A percentile compares a stretch with the other conserved stretches of the same genome.
These are phyloP conservation scores for Colletotrichum lini DNA, from an alignment of 2,329 filamentous ascomycete genomes.

Conservation along the genomic window DNA sequence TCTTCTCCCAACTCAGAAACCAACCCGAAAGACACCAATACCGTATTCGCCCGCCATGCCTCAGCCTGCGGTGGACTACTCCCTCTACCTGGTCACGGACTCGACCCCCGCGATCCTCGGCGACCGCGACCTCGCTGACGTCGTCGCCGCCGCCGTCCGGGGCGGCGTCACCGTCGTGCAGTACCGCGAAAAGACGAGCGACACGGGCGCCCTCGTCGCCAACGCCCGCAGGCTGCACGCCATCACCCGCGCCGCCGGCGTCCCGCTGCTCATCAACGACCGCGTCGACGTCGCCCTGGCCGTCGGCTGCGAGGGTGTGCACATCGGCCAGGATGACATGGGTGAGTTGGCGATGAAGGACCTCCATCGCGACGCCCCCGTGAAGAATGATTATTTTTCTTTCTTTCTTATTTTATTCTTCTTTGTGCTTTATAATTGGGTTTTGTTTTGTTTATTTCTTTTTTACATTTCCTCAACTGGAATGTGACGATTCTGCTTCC, in stretches of 20 bases:
- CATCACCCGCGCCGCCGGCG: conserved; percentile 75
- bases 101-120: conserved; percentile 89
- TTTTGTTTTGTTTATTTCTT: too few relatives aligned
- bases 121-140: conserved; percentile 75
- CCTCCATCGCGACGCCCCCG: too few relatives aligned
- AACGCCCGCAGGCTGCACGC: conserved; percentile 79
- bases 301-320: conserved; percentile 90
- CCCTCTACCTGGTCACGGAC: conserved; percentile 93
- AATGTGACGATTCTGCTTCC: too few relatives aligned
- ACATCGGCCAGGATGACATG: conserved; percentile 96
- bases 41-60: conserved; percentile 45
- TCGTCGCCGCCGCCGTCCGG: conserved; percentile 82
- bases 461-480: neutral
- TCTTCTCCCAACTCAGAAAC: neutral
- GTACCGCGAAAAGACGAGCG: conserved; percentile 88
- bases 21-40: too few relatives aligned
- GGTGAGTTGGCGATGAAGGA: conserved; percentile 60
- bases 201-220: conserved; percentile 79
- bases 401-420: neutral
- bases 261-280: conserved; percentile 94
- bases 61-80: conserved; percentile 75
- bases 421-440: too few relatives aligned
- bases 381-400: neutral
- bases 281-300: conserved; percentile 90
- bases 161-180: conserved; percentile 91